These are phyloP conservation scores for Fomitopsis palustris DNA, from an alignment of 1,284 basidiomycete species.

Conservation along the genomic window DNA sequence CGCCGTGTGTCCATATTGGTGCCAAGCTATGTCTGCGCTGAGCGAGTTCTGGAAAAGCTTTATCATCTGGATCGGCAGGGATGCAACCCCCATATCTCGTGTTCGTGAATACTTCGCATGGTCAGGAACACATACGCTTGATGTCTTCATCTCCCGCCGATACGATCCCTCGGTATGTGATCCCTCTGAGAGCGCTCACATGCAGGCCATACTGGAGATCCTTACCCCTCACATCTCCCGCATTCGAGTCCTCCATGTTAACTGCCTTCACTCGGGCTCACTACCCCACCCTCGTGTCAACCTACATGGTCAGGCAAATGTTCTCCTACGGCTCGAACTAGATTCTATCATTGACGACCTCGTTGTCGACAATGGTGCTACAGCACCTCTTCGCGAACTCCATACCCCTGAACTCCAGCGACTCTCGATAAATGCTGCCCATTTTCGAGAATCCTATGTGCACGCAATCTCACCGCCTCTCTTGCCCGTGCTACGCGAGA, in stretches of 20 bases:
- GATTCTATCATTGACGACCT: neutral
- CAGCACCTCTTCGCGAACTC: neutral
- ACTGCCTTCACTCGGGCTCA: neutral
- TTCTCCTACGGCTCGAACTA: neutral
- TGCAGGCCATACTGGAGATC: neutral
- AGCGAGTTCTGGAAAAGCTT: neutral
- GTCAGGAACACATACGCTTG: neutral
- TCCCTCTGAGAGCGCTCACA: neutral
- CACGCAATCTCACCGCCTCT: neutral
- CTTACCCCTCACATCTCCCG: neutral
- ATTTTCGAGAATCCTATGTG: neutral
- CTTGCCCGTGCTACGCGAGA: neutral
- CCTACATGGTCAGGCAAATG: neutral
- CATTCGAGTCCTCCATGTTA: no score
- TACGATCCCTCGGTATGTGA: neutral
- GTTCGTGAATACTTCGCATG: neutral
- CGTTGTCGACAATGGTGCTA: neutral
- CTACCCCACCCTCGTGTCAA: neutral
- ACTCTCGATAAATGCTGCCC: neutral
- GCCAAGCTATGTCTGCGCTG: neutral
- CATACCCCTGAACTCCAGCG: neutral
- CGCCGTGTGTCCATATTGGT: neutral
- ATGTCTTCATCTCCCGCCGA: neutral
- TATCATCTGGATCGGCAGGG: neutral
- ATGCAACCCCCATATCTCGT: neutral